Conservation (phyloP, 257 asterid genomes). For the Jaltomata sinuosa region DNA sequence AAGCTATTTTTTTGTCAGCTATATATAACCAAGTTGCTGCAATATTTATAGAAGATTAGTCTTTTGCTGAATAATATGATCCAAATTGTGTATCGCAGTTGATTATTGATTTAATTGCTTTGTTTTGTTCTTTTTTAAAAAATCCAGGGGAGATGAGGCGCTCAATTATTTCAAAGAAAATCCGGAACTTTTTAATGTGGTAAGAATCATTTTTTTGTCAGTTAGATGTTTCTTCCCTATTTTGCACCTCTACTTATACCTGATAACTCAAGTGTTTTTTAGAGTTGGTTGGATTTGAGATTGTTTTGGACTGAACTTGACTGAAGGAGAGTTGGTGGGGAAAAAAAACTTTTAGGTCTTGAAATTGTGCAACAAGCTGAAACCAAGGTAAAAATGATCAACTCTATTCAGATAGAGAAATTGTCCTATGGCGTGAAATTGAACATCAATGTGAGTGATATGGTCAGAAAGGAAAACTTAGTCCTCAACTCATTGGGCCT, state of each 20-base stretch:
- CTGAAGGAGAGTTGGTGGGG: neutral
- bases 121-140: neutral
- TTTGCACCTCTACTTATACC: neutral
- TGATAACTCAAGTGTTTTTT: neutral
- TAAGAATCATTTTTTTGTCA: slow-evolving; percentile 20
- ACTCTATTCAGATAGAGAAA: neutral
- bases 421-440: neutral
- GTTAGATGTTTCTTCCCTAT: neutral
- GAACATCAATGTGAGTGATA: neutral
- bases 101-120: neutral
- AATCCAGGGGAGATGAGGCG: slow-evolving; percentile 76
- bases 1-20: neutral
- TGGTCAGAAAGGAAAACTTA: neutral
- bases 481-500: neutral
- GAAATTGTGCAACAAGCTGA: neutral
- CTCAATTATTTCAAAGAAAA: slow-evolving; percentile 67
- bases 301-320: neutral
- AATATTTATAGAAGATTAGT: neutral
- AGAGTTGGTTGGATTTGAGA: neutral
- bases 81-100: neutral
- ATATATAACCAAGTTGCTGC: neutral
- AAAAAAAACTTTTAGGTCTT: neutral
- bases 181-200: slow-evolving; percentile 76
- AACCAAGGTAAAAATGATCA: neutral
- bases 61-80: neutral